Percentiles rank a stretch among this genome's conserved stretches.
phyloP scores from a whole-genome alignment of 768 basidiomycete genomes.

The Lactarius evosmus region DNA sequence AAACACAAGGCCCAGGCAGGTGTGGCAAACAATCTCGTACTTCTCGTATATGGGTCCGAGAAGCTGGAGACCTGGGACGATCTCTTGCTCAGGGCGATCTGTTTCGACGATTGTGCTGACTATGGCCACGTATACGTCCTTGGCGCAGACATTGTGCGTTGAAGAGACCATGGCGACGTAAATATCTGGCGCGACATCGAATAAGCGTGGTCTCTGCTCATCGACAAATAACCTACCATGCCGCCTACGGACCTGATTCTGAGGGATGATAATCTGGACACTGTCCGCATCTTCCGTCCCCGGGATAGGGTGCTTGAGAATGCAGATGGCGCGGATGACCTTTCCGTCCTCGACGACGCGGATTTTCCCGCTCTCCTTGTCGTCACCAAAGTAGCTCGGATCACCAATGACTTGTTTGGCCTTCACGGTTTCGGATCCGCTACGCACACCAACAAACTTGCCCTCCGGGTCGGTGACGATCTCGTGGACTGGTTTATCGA shows the following conservation, averaged over 20 bases:
- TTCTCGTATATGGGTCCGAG: slow-evolving; percentile 93
- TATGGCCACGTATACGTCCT: slow-evolving; percentile 93
- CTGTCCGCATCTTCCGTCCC: slow-evolving; percentile 95
- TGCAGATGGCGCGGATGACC: slow-evolving; percentile 94
- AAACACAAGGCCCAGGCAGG: background rate
- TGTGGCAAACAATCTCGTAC: slow-evolving; percentile 43
- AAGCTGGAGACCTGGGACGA: slow-evolving; percentile 86
- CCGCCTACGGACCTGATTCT: slow-evolving; percentile 91
- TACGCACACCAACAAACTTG: slow-evolving; percentile 90
- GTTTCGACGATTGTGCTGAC: slow-evolving; percentile 99
- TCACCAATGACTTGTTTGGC: slow-evolving; percentile 98
- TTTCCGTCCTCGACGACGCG: slow-evolving; percentile 90
- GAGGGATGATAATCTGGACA: slow-evolving; percentile 96
- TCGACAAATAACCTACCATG: slow-evolving; percentile 62
- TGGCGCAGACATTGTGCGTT: slow-evolving; percentile 96
- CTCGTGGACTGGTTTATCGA: slow-evolving; percentile 90
- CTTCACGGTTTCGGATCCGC: slow-evolving; percentile 87
- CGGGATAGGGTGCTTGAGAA: slow-evolving; percentile 97
- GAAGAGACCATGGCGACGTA: slow-evolving; percentile 98
- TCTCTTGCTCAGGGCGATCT: slow-evolving; percentile 84
- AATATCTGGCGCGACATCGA: slow-evolving; percentile 64
- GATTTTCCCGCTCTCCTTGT: slow-evolving; percentile 69
- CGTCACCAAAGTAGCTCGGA: slow-evolving; percentile 93
- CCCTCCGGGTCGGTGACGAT: slow-evolving; percentile 85
- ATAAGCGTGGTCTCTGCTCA: slow-evolving; percentile 1